Conservation (phyloP, 202 grass and related monocot species). For the Dendrocalamus latiflorus region DNA sequence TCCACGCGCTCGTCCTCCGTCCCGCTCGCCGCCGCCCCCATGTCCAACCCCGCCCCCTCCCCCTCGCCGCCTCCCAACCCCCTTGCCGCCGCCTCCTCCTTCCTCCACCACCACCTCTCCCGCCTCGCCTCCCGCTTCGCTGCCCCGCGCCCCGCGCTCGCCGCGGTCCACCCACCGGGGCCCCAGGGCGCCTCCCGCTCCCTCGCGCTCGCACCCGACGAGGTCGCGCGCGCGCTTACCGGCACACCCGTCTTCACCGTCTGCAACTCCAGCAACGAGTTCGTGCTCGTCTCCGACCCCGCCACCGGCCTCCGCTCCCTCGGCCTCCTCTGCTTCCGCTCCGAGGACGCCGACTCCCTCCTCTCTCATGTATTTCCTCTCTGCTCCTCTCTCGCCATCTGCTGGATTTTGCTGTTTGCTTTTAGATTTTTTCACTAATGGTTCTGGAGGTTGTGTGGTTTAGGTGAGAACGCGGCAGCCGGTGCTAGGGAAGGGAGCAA, state of each 20-base stretch:
- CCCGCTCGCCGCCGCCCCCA: slow-evolving; percentile 58
- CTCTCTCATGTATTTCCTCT: slow-evolving; percentile 54
- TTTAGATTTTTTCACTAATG: slow-evolving; percentile 18
- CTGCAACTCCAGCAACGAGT: slow-evolving; percentile 77
- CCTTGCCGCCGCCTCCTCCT: slow-evolving; percentile 56
- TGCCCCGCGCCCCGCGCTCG: slow-evolving; percentile 40
- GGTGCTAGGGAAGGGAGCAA: slow-evolving; percentile 67
- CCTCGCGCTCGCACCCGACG: slow-evolving; percentile 57
- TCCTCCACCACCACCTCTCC: slow-evolving; percentile 69
- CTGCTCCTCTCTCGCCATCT: neutral
- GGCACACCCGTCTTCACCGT: slow-evolving; percentile 77
- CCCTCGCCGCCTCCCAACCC: slow-evolving; percentile 35
- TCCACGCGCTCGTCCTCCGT: slow-evolving; percentile 38
- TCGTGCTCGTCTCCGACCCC: slow-evolving; percentile 78
- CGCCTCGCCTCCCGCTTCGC: slow-evolving; percentile 51
- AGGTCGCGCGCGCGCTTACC: slow-evolving; percentile 66
- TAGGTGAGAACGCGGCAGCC: slow-evolving; percentile 76
- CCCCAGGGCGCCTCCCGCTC: slow-evolving; percentile 35
- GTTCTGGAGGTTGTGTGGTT: slow-evolving; percentile 2
- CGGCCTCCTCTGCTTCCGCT: slow-evolving; percentile 79
- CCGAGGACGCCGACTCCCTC: slow-evolving; percentile 70
- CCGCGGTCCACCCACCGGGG: slow-evolving; percentile 1
- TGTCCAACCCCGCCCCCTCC: slow-evolving; percentile 25
- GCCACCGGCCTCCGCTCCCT: slow-evolving; percentile 63
- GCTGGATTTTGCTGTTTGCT: neutral